Conservation (phyloP, 345 rosid species). For the Eucalyptus sp. region DNA sequence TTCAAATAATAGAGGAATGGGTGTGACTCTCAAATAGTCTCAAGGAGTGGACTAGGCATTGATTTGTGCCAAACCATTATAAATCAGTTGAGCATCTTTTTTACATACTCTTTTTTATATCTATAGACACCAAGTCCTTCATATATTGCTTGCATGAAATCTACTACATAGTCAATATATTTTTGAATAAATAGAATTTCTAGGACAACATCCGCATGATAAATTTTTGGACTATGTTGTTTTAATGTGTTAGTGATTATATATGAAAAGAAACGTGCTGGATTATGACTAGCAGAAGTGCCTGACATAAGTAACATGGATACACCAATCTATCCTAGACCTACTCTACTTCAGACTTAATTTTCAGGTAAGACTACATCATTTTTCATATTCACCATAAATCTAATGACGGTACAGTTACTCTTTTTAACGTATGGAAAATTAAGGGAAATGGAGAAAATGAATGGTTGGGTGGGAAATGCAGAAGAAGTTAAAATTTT, state of each 20-base stretch:
- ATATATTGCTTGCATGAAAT: not conserved
- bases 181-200: no score
- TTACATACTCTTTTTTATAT: not conserved
- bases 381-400: no score
- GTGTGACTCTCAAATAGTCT: no score
- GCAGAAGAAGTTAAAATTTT: no score
- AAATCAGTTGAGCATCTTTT: no score
- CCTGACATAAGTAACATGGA: not conserved
- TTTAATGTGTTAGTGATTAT: not conserved
- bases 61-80: no score
- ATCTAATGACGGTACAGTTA: no score
- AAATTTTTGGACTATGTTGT: not conserved
- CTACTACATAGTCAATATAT: not conserved
- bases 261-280: not conserved
- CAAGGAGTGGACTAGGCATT: no score
- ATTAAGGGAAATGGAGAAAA: no score
- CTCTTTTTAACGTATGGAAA: no score
- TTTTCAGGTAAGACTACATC: not conserved
- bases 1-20: no score
- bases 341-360: not conserved
- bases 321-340: not conserved
- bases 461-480: no score
- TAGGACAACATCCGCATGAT: not conserved
- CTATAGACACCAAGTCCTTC: not conserved
- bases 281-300: not conserved